These are phyloP conservation scores for Ogataea methylovora DNA, from an alignment of 805 yeast genomes.

Conservation along the genomic window DNA sequence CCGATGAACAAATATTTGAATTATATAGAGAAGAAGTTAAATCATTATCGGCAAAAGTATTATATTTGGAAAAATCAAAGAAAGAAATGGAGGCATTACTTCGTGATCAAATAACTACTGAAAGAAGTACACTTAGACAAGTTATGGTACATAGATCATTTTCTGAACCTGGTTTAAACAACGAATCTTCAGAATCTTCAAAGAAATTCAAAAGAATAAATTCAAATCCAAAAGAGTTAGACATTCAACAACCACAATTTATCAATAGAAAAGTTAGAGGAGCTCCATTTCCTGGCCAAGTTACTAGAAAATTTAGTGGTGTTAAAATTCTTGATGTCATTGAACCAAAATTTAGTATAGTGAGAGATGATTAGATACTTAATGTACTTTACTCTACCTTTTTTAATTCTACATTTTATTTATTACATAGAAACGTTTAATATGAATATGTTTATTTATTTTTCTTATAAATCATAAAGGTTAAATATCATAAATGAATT, in stretches of 20 bases:
- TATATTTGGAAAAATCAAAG: slow-evolving; percentile 12
- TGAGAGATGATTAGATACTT: slow-evolving; percentile 9
- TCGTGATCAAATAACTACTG: slow-evolving; percentile 15
- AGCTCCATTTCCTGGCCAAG: not conserved
- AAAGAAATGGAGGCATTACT: slow-evolving; percentile 14
- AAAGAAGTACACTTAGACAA: slow-evolving; percentile 17
- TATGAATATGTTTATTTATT: not conserved
- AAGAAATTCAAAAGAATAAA: not conserved
- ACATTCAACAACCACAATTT: no score
- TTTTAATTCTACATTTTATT: not conserved
- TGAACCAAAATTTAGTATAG: slow-evolving; percentile 12
- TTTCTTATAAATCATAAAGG: not conserved
- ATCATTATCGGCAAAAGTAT: slow-evolving; percentile 13
- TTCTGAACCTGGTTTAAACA: slow-evolving; percentile 1
- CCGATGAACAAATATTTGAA: slow-evolving; percentile 20
- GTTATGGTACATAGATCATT: slow-evolving; percentile 4
- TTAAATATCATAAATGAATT: not conserved
- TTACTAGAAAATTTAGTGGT: slow-evolving; percentile 45
- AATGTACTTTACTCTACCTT: not conserved
- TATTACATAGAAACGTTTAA: not conserved
- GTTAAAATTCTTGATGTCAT: slow-evolving; percentile 30
- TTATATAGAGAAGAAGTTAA: slow-evolving; percentile 23
- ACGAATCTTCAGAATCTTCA: not conserved
- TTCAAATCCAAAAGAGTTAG: not conserved
- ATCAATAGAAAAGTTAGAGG: not conserved